A percentile compares a stretch with the other conserved stretches of the same genome.
Evolutionary conservation across 371 early-diverging fungal genomes (phyloP).

Genomic region (Mortierella sp.): DNA sequence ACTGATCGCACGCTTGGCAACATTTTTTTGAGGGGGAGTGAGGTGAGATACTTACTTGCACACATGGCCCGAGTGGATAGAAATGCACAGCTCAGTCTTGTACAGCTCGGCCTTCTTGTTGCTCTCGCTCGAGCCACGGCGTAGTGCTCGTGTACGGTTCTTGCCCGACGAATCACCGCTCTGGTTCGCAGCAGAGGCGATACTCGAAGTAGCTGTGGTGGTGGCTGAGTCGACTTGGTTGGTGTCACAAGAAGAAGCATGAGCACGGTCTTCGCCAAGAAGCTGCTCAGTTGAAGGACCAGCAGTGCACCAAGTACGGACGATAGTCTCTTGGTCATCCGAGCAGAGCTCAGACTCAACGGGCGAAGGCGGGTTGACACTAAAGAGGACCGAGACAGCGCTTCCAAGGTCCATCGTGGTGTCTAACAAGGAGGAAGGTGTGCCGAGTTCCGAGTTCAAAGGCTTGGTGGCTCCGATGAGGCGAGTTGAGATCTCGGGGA

Average conservation of each 20-base stretch:
- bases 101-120: conserved; percentile 83
- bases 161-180: neutral
- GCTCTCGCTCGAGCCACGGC: conserved; percentile 26
- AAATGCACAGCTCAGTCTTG: conserved; percentile 98
- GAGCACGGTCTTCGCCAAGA: neutral
- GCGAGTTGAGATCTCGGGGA: neutral
- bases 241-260: neutral
- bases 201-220: neutral
- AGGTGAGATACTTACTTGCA: conserved; percentile 74
- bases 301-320: conserved; percentile 34
- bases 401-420: conserved; percentile 29
- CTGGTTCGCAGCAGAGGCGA: neutral
- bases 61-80: conserved; percentile 88
- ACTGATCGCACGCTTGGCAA: neutral
- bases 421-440: neutral
- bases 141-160: neutral
- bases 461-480: conserved; percentile 2
- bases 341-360: conserved; percentile 29
- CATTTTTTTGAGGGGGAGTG: neutral
- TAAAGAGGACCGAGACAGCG: conserved; percentile 31
- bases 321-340: conserved; percentile 42
- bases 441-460: neutral
- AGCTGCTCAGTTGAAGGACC: neutral
- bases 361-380: conserved; percentile 41
- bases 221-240: neutral